These are phyloP conservation scores for Penicillium robsamsonii DNA, from an alignment of 495 filamentous ascomycete genomes.

Conservation along the genomic window DNA sequence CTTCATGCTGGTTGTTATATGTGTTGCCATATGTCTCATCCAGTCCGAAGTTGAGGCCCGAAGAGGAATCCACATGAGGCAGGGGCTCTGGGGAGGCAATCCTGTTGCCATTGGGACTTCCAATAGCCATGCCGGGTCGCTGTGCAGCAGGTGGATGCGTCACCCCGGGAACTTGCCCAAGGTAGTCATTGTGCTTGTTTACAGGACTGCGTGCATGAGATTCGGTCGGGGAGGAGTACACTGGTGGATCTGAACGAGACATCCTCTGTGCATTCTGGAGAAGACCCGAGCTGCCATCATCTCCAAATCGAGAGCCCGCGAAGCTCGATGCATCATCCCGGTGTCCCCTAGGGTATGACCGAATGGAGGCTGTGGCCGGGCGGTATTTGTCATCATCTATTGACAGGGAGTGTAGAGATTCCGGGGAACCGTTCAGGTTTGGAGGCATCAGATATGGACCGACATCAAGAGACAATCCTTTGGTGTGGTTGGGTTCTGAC, in stretches of 20 bases:
- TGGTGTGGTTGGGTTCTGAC: conserved; percentile 47
- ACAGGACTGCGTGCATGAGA: conserved; percentile 14
- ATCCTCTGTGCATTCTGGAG: conserved; percentile 62
- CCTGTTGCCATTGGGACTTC: conserved; percentile 30
- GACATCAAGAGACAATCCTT: conserved; percentile 78
- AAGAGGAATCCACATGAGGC: conserved; percentile 13
- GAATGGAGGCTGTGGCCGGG: conserved; percentile 64
- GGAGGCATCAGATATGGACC: conserved; percentile 86
- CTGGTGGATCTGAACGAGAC: conserved; percentile 60
- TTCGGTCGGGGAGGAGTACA: conserved; percentile 28
- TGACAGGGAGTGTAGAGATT: conserved; percentile 79
- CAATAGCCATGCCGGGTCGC: conserved; percentile 15
- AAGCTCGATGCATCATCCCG: conserved; percentile 64
- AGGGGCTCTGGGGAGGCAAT: conserved; percentile 20
- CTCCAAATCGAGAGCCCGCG: conserved; percentile 49
- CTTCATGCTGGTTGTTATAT: conserved; percentile 15
- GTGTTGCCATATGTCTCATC: conserved; percentile 8
- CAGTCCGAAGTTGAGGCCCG: conserved; percentile 24
- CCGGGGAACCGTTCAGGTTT: conserved; percentile 69
- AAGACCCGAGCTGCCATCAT: conserved; percentile 60
- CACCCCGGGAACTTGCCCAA: conserved; percentile 10
- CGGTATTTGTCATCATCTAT: conserved; percentile 83
- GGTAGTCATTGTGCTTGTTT: conserved; percentile 15
- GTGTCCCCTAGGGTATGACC: conserved; percentile 46
- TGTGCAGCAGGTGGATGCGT: conserved; percentile 15